Evolutionary conservation across 768 basidiomycete species (phyloP).

Genomic region (Pisolithus tinctorius): DNA sequence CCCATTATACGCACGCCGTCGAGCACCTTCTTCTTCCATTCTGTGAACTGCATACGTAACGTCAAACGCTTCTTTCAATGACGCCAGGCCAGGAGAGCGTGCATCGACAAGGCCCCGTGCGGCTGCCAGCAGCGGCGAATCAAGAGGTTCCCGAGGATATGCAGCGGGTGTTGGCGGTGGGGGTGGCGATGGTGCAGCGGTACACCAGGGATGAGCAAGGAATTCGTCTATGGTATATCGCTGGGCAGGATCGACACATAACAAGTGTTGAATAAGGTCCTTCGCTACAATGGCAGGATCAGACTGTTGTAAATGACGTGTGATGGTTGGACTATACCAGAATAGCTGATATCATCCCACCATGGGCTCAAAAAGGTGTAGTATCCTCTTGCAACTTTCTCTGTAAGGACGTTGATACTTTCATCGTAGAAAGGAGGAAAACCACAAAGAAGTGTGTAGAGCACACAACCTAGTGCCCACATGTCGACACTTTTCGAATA

Average conservation of each 20-base stretch:
- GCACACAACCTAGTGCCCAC: constrained; percentile 99
- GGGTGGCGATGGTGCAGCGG: constrained; percentile 53
- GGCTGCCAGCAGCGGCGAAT: constrained; percentile 86
- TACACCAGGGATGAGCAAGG: constrained; percentile 94
- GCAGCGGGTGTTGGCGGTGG: constrained; percentile 59
- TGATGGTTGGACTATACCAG: constrained; percentile 43
- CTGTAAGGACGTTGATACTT: constrained; percentile 94
- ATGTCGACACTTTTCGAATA: constrained; percentile 97
- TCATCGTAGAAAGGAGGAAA: constrained; percentile 99
- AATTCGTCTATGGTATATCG: constrained; percentile 99
- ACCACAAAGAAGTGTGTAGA: constrained; percentile 96
- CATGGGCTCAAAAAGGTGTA: constrained; percentile 99
- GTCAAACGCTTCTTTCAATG: constrained; percentile 97
- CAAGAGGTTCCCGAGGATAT: constrained; percentile 46
- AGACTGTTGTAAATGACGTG: constrained; percentile 3
- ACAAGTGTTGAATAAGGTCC: constrained; percentile 88
- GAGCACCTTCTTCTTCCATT: constrained; percentile 97
- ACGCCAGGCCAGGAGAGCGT: constrained; percentile 86
- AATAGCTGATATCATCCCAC: constrained; percentile 93
- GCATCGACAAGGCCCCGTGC: constrained; percentile 73
- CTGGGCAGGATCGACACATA: constrained; percentile 93
- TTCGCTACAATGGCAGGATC: constrained; percentile 54
- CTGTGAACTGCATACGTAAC: constrained; percentile 98
- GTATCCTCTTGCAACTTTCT: constrained; percentile 95
- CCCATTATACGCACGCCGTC: constrained; percentile 75